Evolutionary conservation across 2,329 filamentous ascomycete genomes (phyloP), one percentile per base, ranked within the genome.

Genomic region (Sphaerulina vaccinii): DNA sequence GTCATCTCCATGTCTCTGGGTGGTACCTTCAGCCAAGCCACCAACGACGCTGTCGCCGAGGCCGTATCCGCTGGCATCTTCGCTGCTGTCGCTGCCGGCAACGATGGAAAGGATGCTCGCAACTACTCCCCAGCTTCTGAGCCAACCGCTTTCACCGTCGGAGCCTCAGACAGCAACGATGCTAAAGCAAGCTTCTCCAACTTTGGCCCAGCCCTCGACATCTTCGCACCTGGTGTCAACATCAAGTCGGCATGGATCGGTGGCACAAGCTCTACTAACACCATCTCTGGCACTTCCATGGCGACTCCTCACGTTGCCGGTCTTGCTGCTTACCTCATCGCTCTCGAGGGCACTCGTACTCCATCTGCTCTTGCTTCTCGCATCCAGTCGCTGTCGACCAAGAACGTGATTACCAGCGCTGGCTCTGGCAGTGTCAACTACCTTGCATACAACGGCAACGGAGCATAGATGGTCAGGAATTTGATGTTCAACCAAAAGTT

Each of bases 271-370:
- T 72, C 78, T 16, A 76, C 66, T 29, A 69, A 69, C 41, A 73
- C 63, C 24, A 73, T 82, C 61, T 78, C 73, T 13, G 83, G 83
- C 22, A 86, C 83, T 4, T 82, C 77, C 29, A 85, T 85, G 82
- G 83, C 85, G 21, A 78, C 78, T 21, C 85, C 85, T 1, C 84
- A 87, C 65, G 77, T 88, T 47, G 79, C 82, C 39, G 86, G 86
- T 41, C 73, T 88, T 3, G 71, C 41, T 47, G 84, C 83, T 22
- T 88, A 88, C 70, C 71, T 88, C 27, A 83, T 88, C 73, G 70
- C 69, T 15, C 67, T 79, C 9, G 71, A 78, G 51, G 68, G 68
- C 1, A 66, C 72, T 52, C 67, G 55, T 37, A 71, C 69, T 10
- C 76, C 79, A 0, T 66, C 29, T 9, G 54, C 46, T 22, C 74